phyloP scores from a whole-genome alignment of 2,329 filamentous ascomycete genomes.

The Alternaria arbusti region DNA sequence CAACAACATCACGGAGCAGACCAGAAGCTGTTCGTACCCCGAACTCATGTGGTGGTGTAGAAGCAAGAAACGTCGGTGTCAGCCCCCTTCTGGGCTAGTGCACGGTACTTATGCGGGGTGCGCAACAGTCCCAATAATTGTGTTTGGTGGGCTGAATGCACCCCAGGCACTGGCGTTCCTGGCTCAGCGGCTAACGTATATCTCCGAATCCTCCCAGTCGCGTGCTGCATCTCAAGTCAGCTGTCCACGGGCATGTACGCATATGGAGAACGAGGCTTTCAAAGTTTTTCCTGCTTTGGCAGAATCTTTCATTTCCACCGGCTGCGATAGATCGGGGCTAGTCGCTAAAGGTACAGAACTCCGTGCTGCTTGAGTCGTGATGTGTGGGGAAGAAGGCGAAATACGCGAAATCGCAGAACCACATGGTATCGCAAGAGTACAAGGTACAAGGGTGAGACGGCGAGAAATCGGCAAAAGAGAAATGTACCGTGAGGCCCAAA shows the following conservation, averaged over 20 bases:
- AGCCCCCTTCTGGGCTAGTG: constrained; percentile 7
- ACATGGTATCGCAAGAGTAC: constrained; percentile 10
- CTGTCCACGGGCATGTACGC: constrained; percentile 20
- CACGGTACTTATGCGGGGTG: constrained; percentile 18
- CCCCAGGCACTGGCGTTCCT: background rate
- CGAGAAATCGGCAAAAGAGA: constrained; percentile 5
- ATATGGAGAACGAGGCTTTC: constrained; percentile 16
- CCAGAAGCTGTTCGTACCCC: background rate
- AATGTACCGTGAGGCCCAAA: background rate
- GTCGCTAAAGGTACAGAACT: constrained; percentile 12
- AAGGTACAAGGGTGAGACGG: constrained; percentile 2
- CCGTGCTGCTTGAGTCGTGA: constrained; percentile 8
- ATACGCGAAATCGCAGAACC: constrained; percentile 2
- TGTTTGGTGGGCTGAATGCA: constrained; percentile 12
- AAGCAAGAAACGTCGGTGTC: constrained; percentile 13
- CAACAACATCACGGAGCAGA: background rate
- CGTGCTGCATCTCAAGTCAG: constrained; percentile 14
- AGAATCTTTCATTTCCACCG: constrained; percentile 4
- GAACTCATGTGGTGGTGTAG: background rate
- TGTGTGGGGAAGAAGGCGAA: constrained; percentile 2
- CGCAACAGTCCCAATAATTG: constrained; percentile 17
- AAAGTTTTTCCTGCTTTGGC: background rate
- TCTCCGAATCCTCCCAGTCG: background rate
- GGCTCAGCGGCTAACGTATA: background rate
- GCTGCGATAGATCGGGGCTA: constrained; percentile 6